Percentiles rank a stretch among this genome's conserved stretches.
These are phyloP conservation scores for Plasmodium reichenowi DNA, from an alignment of 169 alveolate genomes.

Conservation along the genomic window DNA sequence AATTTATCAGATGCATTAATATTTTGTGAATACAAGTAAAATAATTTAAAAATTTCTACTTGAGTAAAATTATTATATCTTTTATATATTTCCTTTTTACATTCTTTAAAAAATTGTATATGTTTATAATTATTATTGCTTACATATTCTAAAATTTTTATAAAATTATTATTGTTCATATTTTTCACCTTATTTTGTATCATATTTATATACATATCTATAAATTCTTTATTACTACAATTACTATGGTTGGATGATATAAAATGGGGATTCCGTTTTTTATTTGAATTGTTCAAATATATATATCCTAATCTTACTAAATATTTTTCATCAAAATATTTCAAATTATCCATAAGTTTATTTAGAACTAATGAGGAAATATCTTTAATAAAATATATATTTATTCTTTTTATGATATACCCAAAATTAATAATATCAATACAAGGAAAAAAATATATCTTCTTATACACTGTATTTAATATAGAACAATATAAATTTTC, in stretches of 20 bases:
- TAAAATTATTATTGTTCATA: slow-evolving; percentile 62
- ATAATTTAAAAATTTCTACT: slow-evolving; percentile 45
- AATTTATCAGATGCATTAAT: slow-evolving; percentile 51
- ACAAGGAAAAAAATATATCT: slow-evolving; percentile 53
- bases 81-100: slow-evolving; percentile 47
- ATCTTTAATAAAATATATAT: slow-evolving; percentile 24
- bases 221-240: slow-evolving; percentile 17
- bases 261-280: slow-evolving; percentile 15
- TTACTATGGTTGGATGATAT: slow-evolving; percentile 12
- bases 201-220: slow-evolving; percentile 51
- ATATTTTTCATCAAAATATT: slow-evolving; percentile 33
- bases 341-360: slow-evolving; percentile 23
- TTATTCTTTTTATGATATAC: slow-evolving; percentile 42
- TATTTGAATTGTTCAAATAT: slow-evolving; percentile 49
- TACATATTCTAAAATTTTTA: slow-evolving; percentile 44
- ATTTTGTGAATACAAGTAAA: slow-evolving; percentile 58
- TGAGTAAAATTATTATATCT: slow-evolving; percentile 39
- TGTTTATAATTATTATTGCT: slow-evolving; percentile 72
- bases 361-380: slow-evolving; percentile 36
- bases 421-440: slow-evolving; percentile 53
- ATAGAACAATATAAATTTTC: slow-evolving; percentile 15
- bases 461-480: slow-evolving; percentile 45
- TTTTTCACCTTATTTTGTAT: slow-evolving; percentile 40
- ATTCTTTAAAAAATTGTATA: slow-evolving; percentile 58
- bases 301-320: slow-evolving; percentile 56